phyloP scores from a whole-genome alignment of 371 early-diverging fungal genomes.

The Mortierella sp. region DNA sequence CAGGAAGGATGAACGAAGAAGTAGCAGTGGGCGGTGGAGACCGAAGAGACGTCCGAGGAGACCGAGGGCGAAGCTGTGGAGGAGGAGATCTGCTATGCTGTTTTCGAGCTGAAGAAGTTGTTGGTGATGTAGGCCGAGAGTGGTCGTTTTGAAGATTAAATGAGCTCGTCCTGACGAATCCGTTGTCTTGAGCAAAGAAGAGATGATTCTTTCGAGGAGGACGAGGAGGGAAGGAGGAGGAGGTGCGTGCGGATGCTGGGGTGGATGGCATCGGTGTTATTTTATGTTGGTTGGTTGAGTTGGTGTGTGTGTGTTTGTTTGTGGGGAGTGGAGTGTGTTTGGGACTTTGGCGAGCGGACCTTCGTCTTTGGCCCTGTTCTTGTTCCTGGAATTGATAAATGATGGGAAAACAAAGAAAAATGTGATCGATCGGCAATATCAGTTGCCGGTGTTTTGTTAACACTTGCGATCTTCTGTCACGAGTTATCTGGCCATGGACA shows the following conservation, averaged over 20 bases:
- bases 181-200: slow-evolving; percentile 10
- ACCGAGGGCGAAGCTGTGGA: slow-evolving; percentile 2
- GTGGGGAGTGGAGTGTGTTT: background rate
- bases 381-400: background rate
- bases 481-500: background rate
- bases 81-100: slow-evolving; percentile 5
- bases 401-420: background rate
- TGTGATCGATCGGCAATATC: background rate
- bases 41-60: background rate
- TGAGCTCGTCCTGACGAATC: slow-evolving; percentile 4
- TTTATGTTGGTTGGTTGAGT: background rate
- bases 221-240: slow-evolving; percentile 3
- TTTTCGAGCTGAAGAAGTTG: background rate
- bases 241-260: slow-evolving; percentile 1
- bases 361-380: background rate
- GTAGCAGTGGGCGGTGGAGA: background rate
- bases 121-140: background rate
- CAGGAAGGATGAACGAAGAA: slow-evolving; percentile 25
- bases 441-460: background rate
- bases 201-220: slow-evolving; percentile 1
- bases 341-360: background rate
- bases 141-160: background rate
- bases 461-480: background rate
- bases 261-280: slow-evolving; percentile 4
- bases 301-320: background rate